A percentile compares a stretch with the other conserved stretches of the same genome.
phyloP scores from a whole-genome alignment of 345 rosid species.

The Dimocarpus longan region DNA sequence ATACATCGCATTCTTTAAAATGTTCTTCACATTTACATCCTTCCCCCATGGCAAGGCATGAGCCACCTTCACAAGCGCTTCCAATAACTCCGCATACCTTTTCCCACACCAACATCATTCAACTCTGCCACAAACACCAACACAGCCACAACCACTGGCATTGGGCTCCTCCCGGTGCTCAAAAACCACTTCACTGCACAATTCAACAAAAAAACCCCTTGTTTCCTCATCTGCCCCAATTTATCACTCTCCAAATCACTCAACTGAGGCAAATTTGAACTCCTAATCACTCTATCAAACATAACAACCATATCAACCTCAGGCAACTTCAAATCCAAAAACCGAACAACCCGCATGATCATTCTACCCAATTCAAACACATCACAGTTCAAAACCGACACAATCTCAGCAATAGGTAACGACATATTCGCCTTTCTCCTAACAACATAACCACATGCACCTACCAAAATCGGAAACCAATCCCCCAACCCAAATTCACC shows the following conservation, averaged over 20 bases:
- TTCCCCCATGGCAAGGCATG: conserved; percentile 84
- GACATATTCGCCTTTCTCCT: conserved; percentile 54
- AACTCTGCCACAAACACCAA: conserved; percentile 61
- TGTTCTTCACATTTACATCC: conserved; percentile 69
- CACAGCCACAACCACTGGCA: conserved; percentile 76
- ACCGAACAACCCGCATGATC: conserved; percentile 63
- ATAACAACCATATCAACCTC: conserved; percentile 55
- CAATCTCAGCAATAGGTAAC: conserved; percentile 53
- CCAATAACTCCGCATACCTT: conserved; percentile 65
- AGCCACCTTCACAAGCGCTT: conserved; percentile 65
- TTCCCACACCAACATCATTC: conserved; percentile 47
- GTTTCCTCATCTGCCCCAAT: conserved; percentile 52
- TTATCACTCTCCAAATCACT: conserved; percentile 40
- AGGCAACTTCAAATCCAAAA: conserved; percentile 49
- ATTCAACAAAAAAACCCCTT: conserved; percentile 73
- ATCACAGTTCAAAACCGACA: conserved; percentile 50
- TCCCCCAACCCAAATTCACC: conserved; percentile 69
- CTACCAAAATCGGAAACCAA: conserved; percentile 69
- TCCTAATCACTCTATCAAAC: conserved; percentile 45
- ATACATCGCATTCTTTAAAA: conserved; percentile 55
- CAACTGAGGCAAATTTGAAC: conserved; percentile 31
- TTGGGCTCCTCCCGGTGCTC: conserved; percentile 73
- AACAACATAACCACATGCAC: conserved; percentile 64
- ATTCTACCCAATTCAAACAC: conserved; percentile 68
- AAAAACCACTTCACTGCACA: conserved; percentile 77